phyloP scores from a whole-genome alignment of 2,329 filamentous ascomycete genomes.

The Aspergillus sp. region DNA sequence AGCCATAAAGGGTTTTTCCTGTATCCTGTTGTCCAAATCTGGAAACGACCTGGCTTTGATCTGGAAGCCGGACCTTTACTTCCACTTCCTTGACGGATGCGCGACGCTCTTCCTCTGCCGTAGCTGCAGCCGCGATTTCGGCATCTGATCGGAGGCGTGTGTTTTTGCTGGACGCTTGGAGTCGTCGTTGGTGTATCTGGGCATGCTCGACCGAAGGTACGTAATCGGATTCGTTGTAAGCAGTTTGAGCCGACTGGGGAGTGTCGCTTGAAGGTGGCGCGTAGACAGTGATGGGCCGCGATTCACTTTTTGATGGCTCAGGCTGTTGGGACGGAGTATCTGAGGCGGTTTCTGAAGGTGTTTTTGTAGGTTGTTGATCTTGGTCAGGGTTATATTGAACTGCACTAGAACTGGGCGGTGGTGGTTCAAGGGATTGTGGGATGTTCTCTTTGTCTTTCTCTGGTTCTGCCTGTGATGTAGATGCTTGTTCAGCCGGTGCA shows the following conservation, averaged over 20 bases:
- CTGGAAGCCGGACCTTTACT: constrained; percentile 83
- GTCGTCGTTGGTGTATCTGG: constrained; percentile 73
- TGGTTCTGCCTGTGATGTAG: background rate
- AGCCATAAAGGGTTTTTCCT: constrained; percentile 69
- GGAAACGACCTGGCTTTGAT: constrained; percentile 75
- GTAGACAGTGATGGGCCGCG: constrained; percentile 65
- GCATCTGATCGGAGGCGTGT: constrained; percentile 77
- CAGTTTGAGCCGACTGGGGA: constrained; percentile 69
- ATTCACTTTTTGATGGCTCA: constrained; percentile 40
- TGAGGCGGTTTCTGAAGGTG: constrained; percentile 10
- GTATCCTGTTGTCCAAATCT: constrained; percentile 69
- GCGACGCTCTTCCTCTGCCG: constrained; percentile 64
- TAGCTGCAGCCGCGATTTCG: constrained; percentile 71
- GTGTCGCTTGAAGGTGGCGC: constrained; percentile 72
- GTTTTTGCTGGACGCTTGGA: constrained; percentile 74
- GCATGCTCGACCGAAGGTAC: constrained; percentile 81
- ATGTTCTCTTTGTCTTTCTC: constrained; percentile 7
- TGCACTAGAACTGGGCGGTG: constrained; percentile 12
- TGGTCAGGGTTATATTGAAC: background rate
- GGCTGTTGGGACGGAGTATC: constrained; percentile 21
- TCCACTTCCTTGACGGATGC: constrained; percentile 66
- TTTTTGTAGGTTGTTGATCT: constrained; percentile 16
- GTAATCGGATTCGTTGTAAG: constrained; percentile 73
- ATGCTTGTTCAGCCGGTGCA: constrained; percentile 17
- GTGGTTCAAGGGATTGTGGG: constrained; percentile 7